phyloP scores from a whole-genome alignment of 2,329 filamentous ascomycete species.

The Botrytis squamosa region DNA sequence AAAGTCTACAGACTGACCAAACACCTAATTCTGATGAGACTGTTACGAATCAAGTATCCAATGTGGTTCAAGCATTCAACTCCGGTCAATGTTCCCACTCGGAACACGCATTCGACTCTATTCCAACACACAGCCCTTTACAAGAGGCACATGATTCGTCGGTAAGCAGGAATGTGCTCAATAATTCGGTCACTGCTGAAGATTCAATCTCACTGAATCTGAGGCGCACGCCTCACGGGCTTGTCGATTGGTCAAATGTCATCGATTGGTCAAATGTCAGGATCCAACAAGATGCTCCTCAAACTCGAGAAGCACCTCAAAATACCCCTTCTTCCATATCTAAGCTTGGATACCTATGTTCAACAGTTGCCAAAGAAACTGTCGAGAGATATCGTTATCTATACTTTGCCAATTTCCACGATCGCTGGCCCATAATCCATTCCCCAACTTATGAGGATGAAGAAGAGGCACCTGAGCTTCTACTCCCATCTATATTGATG shows the following conservation, averaged over 20 bases:
- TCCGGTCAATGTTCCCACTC: no score
- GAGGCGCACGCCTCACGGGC: not conserved
- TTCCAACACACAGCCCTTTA: not conserved
- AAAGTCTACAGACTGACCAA: not conserved
- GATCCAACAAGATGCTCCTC: constrained; percentile 23
- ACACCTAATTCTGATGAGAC: not conserved
- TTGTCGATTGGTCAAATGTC: constrained; percentile 26
- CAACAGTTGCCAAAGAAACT: constrained; percentile 17
- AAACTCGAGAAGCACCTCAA: not conserved
- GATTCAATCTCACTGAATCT: not conserved
- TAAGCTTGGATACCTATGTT: not conserved
- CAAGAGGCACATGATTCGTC: not conserved
- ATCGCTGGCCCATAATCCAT: constrained; percentile 46
- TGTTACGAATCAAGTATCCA: not conserved
- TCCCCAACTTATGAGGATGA: constrained; percentile 40
- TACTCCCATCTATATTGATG: constrained; percentile 41
- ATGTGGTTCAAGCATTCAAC: not conserved
- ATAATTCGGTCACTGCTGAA: not conserved
- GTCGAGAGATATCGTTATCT: constrained; percentile 32
- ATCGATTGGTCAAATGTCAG: constrained; percentile 27
- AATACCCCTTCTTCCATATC: not conserved
- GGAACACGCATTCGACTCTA: not conserved
- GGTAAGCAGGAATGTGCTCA: not conserved
- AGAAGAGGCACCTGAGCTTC: constrained; percentile 31
- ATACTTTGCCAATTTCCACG: constrained; percentile 45